Conservation (phyloP, 495 filamentous ascomycete species). For the Pyrenopolyporus hunteri region DNA sequence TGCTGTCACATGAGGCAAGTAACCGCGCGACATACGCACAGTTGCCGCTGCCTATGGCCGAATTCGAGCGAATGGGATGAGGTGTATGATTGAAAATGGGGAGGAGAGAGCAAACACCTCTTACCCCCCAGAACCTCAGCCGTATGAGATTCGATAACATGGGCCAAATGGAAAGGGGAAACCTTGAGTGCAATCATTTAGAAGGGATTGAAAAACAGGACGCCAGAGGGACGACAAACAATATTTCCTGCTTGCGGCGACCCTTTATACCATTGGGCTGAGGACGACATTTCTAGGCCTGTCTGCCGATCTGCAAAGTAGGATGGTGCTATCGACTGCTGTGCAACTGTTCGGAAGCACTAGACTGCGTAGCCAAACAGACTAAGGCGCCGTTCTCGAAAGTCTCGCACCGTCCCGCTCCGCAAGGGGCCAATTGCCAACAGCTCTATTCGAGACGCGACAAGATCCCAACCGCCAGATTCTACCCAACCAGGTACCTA, state of each 20-base stretch:
- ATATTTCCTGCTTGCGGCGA: no score
- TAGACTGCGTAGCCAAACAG: background rate
- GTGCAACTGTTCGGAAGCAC: no score
- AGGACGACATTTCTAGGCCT: no score
- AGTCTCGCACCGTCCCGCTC: constrained; percentile 11
- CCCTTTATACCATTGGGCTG: no score
- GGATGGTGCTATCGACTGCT: no score
- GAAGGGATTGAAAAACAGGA: no score
- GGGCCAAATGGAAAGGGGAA: no score
- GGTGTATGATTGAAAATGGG: background rate
- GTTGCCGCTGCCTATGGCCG: background rate
- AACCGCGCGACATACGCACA: constrained; percentile 19
- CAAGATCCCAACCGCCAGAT: constrained; percentile 13
- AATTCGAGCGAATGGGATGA: constrained; percentile 4
- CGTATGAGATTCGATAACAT: no score
- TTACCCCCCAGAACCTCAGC: background rate
- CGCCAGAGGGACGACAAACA: no score
- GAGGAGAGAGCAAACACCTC: background rate
- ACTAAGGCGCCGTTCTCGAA: background rate
- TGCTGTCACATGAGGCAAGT: constrained; percentile 35
- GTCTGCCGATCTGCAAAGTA: no score
- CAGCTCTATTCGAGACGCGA: constrained; percentile 24
- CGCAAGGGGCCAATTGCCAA: constrained; percentile 11
- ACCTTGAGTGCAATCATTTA: no score
- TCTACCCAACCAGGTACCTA: constrained; percentile 7